Percentiles rank a stretch among this genome's conserved stretches.
These are phyloP conservation scores for Diaporthe citri DNA, from an alignment of 2,329 filamentous ascomycete species.

Conservation along the genomic window DNA sequence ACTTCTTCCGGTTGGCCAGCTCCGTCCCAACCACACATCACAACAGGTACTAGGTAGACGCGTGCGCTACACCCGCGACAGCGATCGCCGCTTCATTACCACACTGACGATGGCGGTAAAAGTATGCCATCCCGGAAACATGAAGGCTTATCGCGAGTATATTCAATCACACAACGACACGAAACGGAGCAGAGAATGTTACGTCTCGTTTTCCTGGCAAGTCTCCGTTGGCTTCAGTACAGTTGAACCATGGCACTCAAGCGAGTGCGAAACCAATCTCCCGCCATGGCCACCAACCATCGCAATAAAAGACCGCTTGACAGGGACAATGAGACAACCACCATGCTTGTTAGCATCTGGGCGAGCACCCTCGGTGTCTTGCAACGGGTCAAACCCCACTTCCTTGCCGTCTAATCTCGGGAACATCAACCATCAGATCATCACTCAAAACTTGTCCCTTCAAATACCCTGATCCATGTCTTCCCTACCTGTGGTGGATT, in stretches of 20 bases:
- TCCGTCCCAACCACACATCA: neutral
- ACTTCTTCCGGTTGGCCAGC: neutral
- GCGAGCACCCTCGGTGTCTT: slow-evolving; percentile 7
- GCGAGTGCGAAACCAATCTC: slow-evolving; percentile 31
- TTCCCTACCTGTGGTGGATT: neutral
- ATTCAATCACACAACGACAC: neutral
- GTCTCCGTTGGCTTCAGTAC: neutral
- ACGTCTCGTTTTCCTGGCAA: neutral
- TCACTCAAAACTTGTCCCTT: neutral
- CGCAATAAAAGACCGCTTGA: neutral
- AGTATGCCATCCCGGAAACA: neutral
- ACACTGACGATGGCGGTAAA: neutral
- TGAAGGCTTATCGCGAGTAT: neutral
- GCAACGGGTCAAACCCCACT: slow-evolving; percentile 6
- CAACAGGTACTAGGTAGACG: neutral
- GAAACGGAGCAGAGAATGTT: neutral
- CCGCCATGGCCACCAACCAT: neutral
- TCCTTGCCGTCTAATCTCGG: slow-evolving; percentile 33
- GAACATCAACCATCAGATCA: slow-evolving; percentile 30
- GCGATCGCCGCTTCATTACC: neutral
- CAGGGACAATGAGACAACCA: slow-evolving; percentile 6
- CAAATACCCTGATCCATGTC: slow-evolving; percentile 5
- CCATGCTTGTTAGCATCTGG: slow-evolving; percentile 8
- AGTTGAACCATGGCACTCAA: neutral
- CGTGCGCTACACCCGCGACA: neutral